Base-by-base conservation (phyloP, 2,329 filamentous ascomycete genomes). In the Helotiales sp. region DNA sequence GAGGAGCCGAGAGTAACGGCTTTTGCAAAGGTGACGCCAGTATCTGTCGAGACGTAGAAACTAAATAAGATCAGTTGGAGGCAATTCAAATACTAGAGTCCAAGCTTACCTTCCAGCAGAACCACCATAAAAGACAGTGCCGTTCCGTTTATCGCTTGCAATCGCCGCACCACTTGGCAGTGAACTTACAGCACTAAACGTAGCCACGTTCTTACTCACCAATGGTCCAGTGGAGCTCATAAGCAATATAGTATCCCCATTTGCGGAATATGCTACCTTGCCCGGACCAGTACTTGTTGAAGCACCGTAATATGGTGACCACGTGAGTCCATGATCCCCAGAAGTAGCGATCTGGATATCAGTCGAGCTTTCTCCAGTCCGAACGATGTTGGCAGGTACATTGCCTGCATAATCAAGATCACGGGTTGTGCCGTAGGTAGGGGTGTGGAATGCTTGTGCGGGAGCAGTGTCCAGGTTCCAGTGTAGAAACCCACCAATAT, bases 21-120 rank as follows among this genome's bases (percentile, higher is more conserved):
- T 31, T 55, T 50, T 3, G 73, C 63, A 62, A 85, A 85, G 7
- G 76, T 77, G 0, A 72, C 63, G 0, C 75, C 82, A 0, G 70
- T 72, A 65, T 84, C 70, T 8, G 73, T 77, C 13, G 81, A 84
- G 13, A 80, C 75, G 62, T 83, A 84, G 63, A 85, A 53, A 24
- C 53, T 64, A n/a, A 15, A 48, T 24, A 12, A 10, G 0, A n/a
- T 57, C 15, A 57, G 49, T 31, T 34, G 29, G 10, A 47, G 30
- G 3, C 13, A 1, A 10, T 1, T n/a, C 13, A n/a, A 12, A 24
- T n/a, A 22, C 8, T 3, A 17, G 2, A 6, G 7, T 10, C 12
- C 24, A 10, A 19, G 19, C 55, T 48, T 31, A 53, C 55, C 55
- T 56, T 19, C 55, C 42, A 19, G 50, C 48, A 13, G 53, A 61